A percentile compares a stretch with the other conserved stretches of the same genome.
phyloP scores from a whole-genome alignment of 2,329 filamentous ascomycete genomes.

The Graphiopsis chlorocephala region DNA sequence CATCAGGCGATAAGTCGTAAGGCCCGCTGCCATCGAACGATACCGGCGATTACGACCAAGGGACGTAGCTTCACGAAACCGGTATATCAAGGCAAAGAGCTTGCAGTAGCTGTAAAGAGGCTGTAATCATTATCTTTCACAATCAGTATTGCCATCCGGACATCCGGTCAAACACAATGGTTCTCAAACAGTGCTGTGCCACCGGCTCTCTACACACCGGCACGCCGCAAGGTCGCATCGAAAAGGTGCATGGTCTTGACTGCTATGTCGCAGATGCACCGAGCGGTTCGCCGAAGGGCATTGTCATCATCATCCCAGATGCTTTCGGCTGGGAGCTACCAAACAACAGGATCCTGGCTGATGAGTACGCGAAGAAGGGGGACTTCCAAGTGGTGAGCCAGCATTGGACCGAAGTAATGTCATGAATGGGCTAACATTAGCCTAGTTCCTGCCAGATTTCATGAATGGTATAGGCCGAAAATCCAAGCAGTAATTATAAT shows the following conservation, averaged over 20 bases:
- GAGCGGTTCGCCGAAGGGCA: conserved; percentile 31
- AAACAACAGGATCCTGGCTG: conserved; percentile 39
- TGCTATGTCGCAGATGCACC: conserved; percentile 38
- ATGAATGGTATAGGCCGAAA: conserved; percentile 32
- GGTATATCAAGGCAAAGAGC: background rate
- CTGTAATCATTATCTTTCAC: background rate
- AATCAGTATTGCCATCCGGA: background rate
- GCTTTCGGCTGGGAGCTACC: conserved; percentile 37
- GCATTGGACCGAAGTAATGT: background rate
- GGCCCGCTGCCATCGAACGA: background rate
- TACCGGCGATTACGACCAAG: background rate
- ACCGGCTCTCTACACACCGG: conserved; percentile 39
- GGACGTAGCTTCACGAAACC: background rate
- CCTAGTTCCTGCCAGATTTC: conserved; percentile 37
- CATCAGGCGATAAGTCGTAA: background rate
- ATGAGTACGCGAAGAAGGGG: conserved; percentile 36
- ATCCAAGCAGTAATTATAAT: too few relatives aligned
- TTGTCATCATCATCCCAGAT: conserved; percentile 40
- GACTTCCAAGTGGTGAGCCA: conserved; percentile 22
- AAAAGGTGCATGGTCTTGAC: conserved; percentile 37
- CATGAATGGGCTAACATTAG: background rate
- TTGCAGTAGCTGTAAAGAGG: too few relatives aligned
- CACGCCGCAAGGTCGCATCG: conserved; percentile 33
- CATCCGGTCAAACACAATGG: conserved; percentile 16
- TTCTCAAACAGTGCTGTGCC: conserved; percentile 36